Evolutionary conservation across 352 stramenopile genomes (phyloP), one percentile per base, ranked within the genome.

Genomic region (Phytophthora lateralis): DNA sequence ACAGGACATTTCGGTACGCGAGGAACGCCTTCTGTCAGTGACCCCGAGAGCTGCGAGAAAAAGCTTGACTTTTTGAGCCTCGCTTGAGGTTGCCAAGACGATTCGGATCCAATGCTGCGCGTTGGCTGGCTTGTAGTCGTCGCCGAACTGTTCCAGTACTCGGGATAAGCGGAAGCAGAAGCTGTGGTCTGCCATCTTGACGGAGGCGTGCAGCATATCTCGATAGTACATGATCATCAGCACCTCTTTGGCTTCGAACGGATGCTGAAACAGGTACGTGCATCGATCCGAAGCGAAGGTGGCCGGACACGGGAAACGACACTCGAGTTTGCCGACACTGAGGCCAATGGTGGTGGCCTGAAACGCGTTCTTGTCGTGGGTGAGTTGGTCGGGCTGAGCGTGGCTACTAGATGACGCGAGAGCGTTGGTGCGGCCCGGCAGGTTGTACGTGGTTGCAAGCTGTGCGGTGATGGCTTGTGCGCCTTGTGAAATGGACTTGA

Each of bases 151-250:
- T 20, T 80, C 64, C 11, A 91, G 61, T 5, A 61, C 49, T 39
- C 55, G 63, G 11, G 63, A 58, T 34, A 89, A 52, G 2, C 76
- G 69, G 51, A 91, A 91, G 5, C 66, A 65, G 47, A 90, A 78
- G 45, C 63, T 72, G 21, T 68, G 58, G 15, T 87, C 78, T 39
- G 60, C 47, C 8, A 72, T 21, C n/a, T 57, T 67, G n/a, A 89
- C 43, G 46, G 68, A 71, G 3, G 71, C 53, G 17, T 88, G 66
- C 47, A 64, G 38, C 80, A 91, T 90, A 45, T 91, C 78, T 30
- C 75, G 79, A 60, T 89, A 88, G 71, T 78, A 90, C 78, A 90
- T 91, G 59, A 89, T 49, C 80, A 91, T 91, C 11, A 80, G 55
- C 34, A 91, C 69, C 49, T 90, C 80, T 27, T 85, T 87, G 35